These are phyloP conservation scores for Yamadazyma nakazawae DNA, from an alignment of 805 yeast species.

Conservation along the genomic window DNA sequence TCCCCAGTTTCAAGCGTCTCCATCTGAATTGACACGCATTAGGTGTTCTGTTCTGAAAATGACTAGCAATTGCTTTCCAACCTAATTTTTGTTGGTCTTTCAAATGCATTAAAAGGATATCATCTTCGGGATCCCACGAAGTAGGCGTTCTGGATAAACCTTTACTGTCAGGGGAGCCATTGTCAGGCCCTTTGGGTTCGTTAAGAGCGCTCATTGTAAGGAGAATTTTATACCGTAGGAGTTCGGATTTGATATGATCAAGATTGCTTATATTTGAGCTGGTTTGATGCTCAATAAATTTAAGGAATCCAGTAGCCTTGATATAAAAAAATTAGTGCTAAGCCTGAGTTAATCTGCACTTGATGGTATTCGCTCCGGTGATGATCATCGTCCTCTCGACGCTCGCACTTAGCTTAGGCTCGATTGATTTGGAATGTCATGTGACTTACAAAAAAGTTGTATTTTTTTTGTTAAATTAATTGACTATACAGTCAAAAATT, in stretches of 20 bases:
- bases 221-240: neutral
- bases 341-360: too few species aligned
- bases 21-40: constrained; percentile 48
- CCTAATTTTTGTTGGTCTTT: constrained; percentile 46
- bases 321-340: too few species aligned
- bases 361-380: constrained; percentile 3
- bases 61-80: constrained; percentile 46
- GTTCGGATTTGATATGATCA: neutral
- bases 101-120: constrained; percentile 42
- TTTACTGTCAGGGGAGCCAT: constrained; percentile 15
- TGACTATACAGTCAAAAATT: too few species aligned
- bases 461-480: too few species aligned
- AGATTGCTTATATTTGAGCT: neutral
- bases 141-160: constrained; percentile 40
- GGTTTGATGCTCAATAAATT: neutral
- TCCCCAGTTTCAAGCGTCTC: constrained; percentile 45
- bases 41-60: constrained; percentile 44
- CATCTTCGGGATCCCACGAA: constrained; percentile 49
- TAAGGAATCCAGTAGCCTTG: neutral
- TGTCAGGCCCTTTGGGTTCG: constrained; percentile 5
- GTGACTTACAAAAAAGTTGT: constrained; percentile 3
- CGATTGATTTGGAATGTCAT: constrained; percentile 5
- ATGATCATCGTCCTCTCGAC: constrained; percentile 13
- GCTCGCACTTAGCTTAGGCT: constrained; percentile 2
- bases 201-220: constrained; percentile 4